These are phyloP conservation scores for Ascochyta pisi DNA, from an alignment of 2,329 filamentous ascomycete species.

Conservation along the genomic window DNA sequence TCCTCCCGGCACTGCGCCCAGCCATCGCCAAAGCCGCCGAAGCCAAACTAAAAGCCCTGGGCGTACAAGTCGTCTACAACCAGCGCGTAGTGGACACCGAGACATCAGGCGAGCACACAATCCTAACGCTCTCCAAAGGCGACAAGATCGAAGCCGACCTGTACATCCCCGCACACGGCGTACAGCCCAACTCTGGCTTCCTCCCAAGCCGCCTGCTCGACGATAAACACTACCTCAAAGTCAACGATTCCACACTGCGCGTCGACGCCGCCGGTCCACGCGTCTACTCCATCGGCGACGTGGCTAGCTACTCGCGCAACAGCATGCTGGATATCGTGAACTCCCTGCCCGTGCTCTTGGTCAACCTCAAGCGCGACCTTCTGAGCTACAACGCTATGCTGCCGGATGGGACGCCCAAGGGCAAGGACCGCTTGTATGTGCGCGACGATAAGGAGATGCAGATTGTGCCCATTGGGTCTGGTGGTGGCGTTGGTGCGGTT, in stretches of 20 bases:
- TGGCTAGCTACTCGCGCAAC: slow-evolving; percentile 53
- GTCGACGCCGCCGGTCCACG: slow-evolving; percentile 53
- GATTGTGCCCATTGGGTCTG: slow-evolving; percentile 43
- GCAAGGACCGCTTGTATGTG: slow-evolving; percentile 36
- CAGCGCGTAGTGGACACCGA: slow-evolving; percentile 38
- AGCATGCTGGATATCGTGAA: slow-evolving; percentile 51
- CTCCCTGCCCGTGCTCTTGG: slow-evolving; percentile 49
- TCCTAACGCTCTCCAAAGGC: slow-evolving; percentile 53
- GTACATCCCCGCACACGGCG: slow-evolving; percentile 61
- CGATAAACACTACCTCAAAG: slow-evolving; percentile 56
- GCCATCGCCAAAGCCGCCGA: slow-evolving; percentile 53
- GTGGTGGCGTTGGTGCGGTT: slow-evolving; percentile 43
- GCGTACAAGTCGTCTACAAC: slow-evolving; percentile 55
- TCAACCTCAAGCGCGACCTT: slow-evolving; percentile 58
- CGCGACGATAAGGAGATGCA: slow-evolving; percentile 32
- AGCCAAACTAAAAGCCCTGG: slow-evolving; percentile 54
- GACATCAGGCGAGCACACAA: slow-evolving; percentile 48
- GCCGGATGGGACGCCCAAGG: slow-evolving; percentile 31
- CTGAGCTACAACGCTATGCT: slow-evolving; percentile 33
- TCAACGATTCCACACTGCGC: slow-evolving; percentile 55
- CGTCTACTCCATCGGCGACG: slow-evolving; percentile 59
- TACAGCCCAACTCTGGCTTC: slow-evolving; percentile 60
- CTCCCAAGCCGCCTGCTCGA: slow-evolving; percentile 58
- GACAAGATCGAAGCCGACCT: slow-evolving; percentile 57
- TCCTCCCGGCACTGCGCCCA: slow-evolving; percentile 53